These are phyloP conservation scores for Dioscorea alata DNA, from an alignment of 106 monocot genomes.

Conservation along the genomic window DNA sequence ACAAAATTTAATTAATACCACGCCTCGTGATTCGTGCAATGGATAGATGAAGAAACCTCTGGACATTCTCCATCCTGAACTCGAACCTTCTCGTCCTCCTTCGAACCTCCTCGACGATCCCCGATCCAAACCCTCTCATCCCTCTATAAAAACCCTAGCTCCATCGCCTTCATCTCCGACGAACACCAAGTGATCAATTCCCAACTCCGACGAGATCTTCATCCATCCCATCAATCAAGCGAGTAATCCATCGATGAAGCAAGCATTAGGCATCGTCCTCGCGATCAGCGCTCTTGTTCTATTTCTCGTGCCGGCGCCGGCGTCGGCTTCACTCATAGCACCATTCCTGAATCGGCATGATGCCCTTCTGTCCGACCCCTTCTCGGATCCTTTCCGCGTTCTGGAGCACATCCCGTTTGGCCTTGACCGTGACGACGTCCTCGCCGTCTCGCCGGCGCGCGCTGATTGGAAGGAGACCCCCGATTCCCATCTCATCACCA, in stretches of 20 bases:
- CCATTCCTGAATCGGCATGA: slow-evolving; percentile 31
- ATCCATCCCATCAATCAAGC: background rate
- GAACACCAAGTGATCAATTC: background rate
- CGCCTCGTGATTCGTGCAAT: too few relatives aligned
- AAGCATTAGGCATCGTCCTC: background rate
- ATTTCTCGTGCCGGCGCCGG: slow-evolving; percentile 1
- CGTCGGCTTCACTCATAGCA: slow-evolving; percentile 24
- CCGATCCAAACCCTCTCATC: background rate
- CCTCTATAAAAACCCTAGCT: background rate
- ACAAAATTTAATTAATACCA: too few relatives aligned
- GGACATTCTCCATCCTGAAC: background rate
- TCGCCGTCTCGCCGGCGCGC: slow-evolving; percentile 26
- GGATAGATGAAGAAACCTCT: background rate
- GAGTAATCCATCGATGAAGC: background rate
- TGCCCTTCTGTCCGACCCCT: slow-evolving; percentile 3
- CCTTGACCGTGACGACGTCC: slow-evolving; percentile 42
- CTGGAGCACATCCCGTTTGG: slow-evolving; percentile 69
- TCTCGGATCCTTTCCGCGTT: slow-evolving; percentile 52
- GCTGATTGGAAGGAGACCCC: slow-evolving; percentile 86
- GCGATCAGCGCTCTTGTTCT: background rate
- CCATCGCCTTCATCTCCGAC: background rate
- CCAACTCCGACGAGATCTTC: background rate
- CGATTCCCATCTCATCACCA: slow-evolving; percentile 43
- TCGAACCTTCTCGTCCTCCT: background rate
- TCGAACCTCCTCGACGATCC: background rate